phyloP scores from a whole-genome alignment of 805 yeast species.

The Maudiozyma saulgeensis region DNA sequence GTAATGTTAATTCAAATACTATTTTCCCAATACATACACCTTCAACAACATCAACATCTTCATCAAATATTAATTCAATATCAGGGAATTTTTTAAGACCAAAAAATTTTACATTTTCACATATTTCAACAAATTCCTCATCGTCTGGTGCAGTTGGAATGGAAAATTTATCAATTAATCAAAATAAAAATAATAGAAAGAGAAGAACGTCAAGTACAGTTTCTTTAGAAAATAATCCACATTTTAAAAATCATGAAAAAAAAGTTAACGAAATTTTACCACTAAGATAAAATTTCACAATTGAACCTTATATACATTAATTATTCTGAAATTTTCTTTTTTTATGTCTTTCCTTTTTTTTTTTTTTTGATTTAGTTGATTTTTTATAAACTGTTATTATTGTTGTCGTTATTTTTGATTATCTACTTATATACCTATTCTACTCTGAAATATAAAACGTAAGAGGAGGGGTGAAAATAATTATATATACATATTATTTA shows the following conservation, averaged over 20 bases:
- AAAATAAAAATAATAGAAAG: neutral
- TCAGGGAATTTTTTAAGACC: neutral
- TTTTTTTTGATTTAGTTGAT: neutral
- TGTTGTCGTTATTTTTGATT: no score
- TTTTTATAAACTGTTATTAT: neutral
- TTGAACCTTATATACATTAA: no score
- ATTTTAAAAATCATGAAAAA: conserved; percentile 1
- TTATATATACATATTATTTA: neutral
- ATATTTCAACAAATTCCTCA: neutral
- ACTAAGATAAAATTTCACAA: neutral
- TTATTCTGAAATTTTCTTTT: neutral
- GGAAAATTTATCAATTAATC: neutral
- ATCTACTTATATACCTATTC: no score
- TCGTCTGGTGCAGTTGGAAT: no score
- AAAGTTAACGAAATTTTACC: conserved; percentile 53
- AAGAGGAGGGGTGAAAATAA: no score
- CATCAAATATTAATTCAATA: neutral
- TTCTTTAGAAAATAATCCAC: conserved; percentile 1
- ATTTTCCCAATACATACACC: conserved; percentile 1
- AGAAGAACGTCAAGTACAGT: conserved; percentile 7
- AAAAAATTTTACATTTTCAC: neutral
- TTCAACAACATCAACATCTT: neutral
- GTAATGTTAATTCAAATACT: neutral
- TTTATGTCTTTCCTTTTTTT: neutral
- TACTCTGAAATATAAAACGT: no score